Base-by-base conservation (phyloP, 2,329 filamentous ascomycete genomes). In the Metarhizium anisopliae region DNA sequence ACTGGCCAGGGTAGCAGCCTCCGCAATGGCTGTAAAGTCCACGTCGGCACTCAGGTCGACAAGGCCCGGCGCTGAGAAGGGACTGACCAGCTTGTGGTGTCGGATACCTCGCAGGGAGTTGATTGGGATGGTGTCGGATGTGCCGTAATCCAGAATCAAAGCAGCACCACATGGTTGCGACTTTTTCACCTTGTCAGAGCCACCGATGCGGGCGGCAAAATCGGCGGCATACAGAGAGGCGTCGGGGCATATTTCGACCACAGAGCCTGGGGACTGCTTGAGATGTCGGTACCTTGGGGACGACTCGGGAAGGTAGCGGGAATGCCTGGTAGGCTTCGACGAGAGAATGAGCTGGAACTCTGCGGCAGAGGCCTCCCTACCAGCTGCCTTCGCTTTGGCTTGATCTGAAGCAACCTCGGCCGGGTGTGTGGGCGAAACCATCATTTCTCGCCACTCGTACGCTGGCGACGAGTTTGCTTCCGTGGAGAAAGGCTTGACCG, bases 121-220 rank as follows among this genome's bases (percentile, higher is more conserved):
- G 58, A 88, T 77, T 2, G 94, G 94, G 51, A 99, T 85, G 0
- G 77, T 88, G 63, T 84, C 78, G 3, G 83, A 72, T 4, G 93
- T 88, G 18, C 94, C 94, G 72, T 99, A 99, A 74, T 99, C 94
- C 50, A 99, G 83, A 63, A 99, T 90, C n/a, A 99, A 78, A 1
- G 93, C 94, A 8, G 92, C 94, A 52, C 94, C 94, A 0, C 85
- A 86, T 1, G 92, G 84, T 1, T 67, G 68, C 0, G 76, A 62
- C 66, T 90, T 92, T 0, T 77, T 74, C 6, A 77, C 61, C 43
- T 75, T 62, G 1, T 71, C 56, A 0, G 81, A 77, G 53, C 90
- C 90, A 53, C 93, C 93, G 64, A 99, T 95, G 55, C 90, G 85
- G 13, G 80, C 73, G 6, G 94, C 90, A 68, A 99, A 90, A 67